These are phyloP conservation scores for Platanthera guangdongensis DNA, from an alignment of 106 monocot genomes.

Conservation along the genomic window DNA sequence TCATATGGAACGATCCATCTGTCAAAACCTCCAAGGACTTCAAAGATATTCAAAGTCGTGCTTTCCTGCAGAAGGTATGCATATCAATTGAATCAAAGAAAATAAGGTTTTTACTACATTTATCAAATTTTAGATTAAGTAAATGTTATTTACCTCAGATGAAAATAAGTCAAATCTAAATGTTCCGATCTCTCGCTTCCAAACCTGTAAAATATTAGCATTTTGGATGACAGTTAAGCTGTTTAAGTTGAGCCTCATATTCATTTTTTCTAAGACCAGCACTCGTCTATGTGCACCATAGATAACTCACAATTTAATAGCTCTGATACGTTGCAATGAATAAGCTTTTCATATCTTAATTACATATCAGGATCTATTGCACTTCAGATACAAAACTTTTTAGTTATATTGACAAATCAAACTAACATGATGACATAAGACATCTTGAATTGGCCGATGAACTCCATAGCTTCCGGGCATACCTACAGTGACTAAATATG, in stretches of 20 bases:
- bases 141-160: neutral
- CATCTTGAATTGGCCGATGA: too few species aligned
- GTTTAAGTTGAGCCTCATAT: neutral
- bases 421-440: too few species aligned
- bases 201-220: neutral
- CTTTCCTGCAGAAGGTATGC: constrained; percentile 89
- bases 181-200: neutral
- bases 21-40: constrained; percentile 76
- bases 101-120: neutral
- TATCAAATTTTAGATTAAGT: neutral
- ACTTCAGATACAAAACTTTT: too few species aligned
- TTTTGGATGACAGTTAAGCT: neutral
- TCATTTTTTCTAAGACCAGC: neutral
- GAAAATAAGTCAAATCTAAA: neutral
- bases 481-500: neutral
- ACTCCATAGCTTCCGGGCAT: neutral
- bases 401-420: too few species aligned
- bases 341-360: too few species aligned
- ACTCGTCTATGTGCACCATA: too few species aligned
- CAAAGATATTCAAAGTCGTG: constrained; percentile 76
- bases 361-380: too few species aligned
- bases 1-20: constrained; percentile 69
- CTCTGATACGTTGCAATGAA: too few species aligned
- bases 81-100: neutral
- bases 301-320: too few species aligned